Percentiles rank a stretch among this genome's conserved stretches.
phyloP scores from a whole-genome alignment of 441 rosid genomes.

The Jatropha multifida region DNA sequence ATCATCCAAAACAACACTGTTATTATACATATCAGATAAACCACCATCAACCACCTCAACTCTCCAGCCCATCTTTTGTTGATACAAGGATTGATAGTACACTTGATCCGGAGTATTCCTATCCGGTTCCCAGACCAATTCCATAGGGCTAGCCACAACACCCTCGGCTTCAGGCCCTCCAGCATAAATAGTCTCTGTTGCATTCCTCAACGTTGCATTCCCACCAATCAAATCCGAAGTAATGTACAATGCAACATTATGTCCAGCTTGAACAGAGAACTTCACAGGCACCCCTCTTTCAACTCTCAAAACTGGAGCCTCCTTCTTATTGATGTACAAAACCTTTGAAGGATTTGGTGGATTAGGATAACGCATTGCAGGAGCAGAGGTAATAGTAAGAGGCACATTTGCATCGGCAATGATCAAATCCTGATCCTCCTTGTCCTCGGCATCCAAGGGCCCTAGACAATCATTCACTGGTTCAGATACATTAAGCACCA shows the following conservation, averaged over 20 bases:
- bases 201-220: slow-evolving; percentile 76
- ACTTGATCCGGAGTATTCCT: slow-evolving; percentile 94
- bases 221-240: slow-evolving; percentile 91
- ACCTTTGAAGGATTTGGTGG: slow-evolving; percentile 85
- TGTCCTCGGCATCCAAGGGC: slow-evolving; percentile 79
- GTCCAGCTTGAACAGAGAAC: slow-evolving; percentile 87
- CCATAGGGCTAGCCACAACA: slow-evolving; percentile 66
- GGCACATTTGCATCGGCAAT: slow-evolving; percentile 72
- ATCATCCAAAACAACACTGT: slow-evolving; percentile 81
- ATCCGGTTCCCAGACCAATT: slow-evolving; percentile 80
- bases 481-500: slow-evolving; percentile 57
- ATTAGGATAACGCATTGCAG: slow-evolving; percentile 73
- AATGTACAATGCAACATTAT: slow-evolving; percentile 81
- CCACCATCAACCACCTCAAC: slow-evolving; percentile 98
- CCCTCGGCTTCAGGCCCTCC: slow-evolving; percentile 92
- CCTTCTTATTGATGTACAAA: slow-evolving; percentile 86
- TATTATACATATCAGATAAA: slow-evolving; percentile 90
- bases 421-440: slow-evolving; percentile 83
- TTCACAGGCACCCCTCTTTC: slow-evolving; percentile 93
- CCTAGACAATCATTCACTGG: slow-evolving; percentile 73
- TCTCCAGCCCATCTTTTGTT: slow-evolving; percentile 97
- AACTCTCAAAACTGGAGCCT: slow-evolving; percentile 83
- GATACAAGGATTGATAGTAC: slow-evolving; percentile 76
- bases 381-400: slow-evolving; percentile 67
- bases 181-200: slow-evolving; percentile 69